phyloP scores from a whole-genome alignment of 2,329 filamentous ascomycete species.

The Botrytis aclada region DNA sequence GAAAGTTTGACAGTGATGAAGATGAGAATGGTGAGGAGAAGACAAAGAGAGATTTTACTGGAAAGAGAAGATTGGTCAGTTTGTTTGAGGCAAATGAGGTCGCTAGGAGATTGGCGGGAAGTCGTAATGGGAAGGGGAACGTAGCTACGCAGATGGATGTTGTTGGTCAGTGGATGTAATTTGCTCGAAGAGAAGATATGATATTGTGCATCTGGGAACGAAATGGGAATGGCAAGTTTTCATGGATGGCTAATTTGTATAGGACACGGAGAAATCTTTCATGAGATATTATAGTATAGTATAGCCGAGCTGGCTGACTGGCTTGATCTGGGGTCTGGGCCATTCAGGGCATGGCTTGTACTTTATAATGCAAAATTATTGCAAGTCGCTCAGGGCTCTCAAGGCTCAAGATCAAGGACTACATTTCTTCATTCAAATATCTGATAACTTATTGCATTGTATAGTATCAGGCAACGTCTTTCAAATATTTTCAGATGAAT shows the following conservation, averaged over 20 bases:
- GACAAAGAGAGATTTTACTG: constrained; percentile 24
- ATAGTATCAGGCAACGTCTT: no score
- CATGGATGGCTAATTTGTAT: background rate
- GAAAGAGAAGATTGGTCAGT: constrained; percentile 53
- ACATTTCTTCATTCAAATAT: background rate
- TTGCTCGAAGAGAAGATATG: no score
- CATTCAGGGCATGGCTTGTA: background rate
- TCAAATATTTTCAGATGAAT: no score
- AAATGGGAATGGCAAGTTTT: background rate
- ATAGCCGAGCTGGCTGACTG: background rate
- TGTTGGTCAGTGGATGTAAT: background rate
- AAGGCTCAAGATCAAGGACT: background rate
- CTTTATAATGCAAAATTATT: background rate
- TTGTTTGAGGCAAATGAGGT: constrained; percentile 61
- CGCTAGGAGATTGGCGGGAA: constrained; percentile 43
- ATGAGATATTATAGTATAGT: background rate
- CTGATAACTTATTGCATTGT: no score
- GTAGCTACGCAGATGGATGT: background rate
- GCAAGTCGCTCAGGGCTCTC: background rate
- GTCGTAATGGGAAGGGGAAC: no score
- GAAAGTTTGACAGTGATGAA: constrained; percentile 3
- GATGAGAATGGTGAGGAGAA: constrained; percentile 27
- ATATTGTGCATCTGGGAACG: background rate
- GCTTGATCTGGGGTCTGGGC: background rate
- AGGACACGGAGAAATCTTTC: background rate